Base-by-base conservation (phyloP, 176 grass and related monocot species). In the Carex kokanica region DNA sequence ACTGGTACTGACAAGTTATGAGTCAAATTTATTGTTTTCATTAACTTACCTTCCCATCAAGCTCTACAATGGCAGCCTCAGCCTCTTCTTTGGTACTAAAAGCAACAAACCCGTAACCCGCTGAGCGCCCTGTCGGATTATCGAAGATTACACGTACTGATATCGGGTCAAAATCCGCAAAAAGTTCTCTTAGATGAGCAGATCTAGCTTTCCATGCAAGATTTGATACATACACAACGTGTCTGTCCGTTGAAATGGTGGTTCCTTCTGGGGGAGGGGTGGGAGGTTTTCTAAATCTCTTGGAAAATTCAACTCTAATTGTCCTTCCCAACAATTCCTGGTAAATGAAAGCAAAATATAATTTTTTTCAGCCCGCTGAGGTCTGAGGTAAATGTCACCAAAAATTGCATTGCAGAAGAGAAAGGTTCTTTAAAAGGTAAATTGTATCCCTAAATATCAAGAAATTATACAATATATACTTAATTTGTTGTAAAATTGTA, bases 211-310 rank as follows among this genome's bases (percentile, higher is more conserved):
- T 99, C 92, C 89, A 99, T 75, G 89, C 86, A 86, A 95, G 93
- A 90, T 99, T 99, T 59, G 96, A 99, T 5, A 95, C 89, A 60
- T 99, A 99, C 66, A 99, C 87, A 64, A 83, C 90, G 49, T 93
- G 88, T 72, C 68, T 88, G 16, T 78, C 58, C 34, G 86, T 38
- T 80, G 23, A 21, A 55, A 69, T 52, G 83, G 70, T 80, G n/a
- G 83, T 59, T 62, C 78, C 84, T 24, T 87, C 83, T 49, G 87
- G 86, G 74, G 89, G 83, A 32, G 78, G 83, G 5, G 84, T 72
- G 27, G 95, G 63, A 27, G 95, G 95, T 83, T 90, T 97, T 70
- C 85, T 91, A 68, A 95, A 98, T 70, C 64, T 90, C 80, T 88
- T 95, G 25, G 96, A 87, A 84, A 91, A 95, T 63, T 95, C 89